These are phyloP conservation scores for Phaeosphaeriaceae sp. DNA, from an alignment of 2,329 filamentous ascomycete genomes.

Conservation along the genomic window DNA sequence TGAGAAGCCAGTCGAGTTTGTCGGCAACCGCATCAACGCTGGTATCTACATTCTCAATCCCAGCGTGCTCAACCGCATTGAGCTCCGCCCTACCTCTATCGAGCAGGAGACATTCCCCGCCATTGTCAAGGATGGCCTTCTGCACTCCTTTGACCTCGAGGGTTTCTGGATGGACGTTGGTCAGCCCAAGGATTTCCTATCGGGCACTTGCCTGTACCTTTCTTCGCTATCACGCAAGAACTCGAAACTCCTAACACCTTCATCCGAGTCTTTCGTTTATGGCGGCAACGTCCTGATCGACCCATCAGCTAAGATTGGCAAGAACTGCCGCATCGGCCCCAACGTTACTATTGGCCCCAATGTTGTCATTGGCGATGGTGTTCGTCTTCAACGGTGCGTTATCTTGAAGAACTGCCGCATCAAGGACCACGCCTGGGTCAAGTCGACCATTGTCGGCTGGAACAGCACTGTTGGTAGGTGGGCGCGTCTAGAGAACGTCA, in stretches of 20 bases:
- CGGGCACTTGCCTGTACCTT: constrained; percentile 94
- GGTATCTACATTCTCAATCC: constrained; percentile 98
- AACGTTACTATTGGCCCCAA: constrained; percentile 96
- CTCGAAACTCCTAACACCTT: constrained; percentile 79
- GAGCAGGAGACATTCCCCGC: constrained; percentile 99
- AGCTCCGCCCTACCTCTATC: constrained; percentile 94
- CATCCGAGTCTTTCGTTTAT: constrained; percentile 79
- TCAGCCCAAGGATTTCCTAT: constrained; percentile 97
- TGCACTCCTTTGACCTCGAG: constrained; percentile 95
- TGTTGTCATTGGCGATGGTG: constrained; percentile 91
- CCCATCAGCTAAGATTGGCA: constrained; percentile 92
- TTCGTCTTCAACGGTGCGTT: constrained; percentile 91
- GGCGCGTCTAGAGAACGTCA: constrained; percentile 96
- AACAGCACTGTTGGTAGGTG: constrained; percentile 95
- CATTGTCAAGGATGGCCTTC: constrained; percentile 84
- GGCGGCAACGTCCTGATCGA: constrained; percentile 97
- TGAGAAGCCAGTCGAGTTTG: constrained; percentile 98
- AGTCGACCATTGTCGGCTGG: constrained; percentile 98
- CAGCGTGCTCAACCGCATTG: constrained; percentile 86
- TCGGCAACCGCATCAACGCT: constrained; percentile 98
- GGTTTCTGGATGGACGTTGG: constrained; percentile 99
- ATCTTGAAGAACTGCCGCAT: constrained; percentile 88
- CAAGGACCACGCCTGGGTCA: constrained; percentile 99
- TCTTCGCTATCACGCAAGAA: constrained; percentile 89
- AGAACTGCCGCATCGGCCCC: constrained; percentile 96